Evolutionary conservation across 2,329 filamentous ascomycete genomes (phyloP).

Genomic region (Exophiala viscosa): DNA sequence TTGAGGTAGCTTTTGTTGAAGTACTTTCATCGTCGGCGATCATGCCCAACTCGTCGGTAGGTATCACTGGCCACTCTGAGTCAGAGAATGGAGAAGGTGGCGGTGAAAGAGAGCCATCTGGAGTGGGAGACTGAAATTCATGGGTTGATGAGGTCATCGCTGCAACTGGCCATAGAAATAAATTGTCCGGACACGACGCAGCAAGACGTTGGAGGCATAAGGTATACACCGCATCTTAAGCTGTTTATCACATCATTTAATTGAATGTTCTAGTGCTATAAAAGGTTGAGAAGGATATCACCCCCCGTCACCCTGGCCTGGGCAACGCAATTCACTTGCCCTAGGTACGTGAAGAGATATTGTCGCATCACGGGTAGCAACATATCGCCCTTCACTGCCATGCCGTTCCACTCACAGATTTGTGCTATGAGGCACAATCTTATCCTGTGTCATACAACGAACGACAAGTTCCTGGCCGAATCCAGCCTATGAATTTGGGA

Average conservation of each 20-base stretch:
- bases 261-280: too few relatives aligned
- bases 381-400: too few relatives aligned
- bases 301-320: too few relatives aligned
- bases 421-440: too few relatives aligned
- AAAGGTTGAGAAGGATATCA: too few relatives aligned
- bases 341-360: too few relatives aligned
- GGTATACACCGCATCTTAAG: not conserved
- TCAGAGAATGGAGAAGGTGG: slow-evolving; percentile 12
- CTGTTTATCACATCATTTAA: too few relatives aligned
- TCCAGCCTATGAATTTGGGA: not conserved
- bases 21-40: slow-evolving; percentile 14
- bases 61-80: slow-evolving; percentile 10
- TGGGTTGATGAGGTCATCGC: slow-evolving; percentile 10
- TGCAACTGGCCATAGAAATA: too few relatives aligned
- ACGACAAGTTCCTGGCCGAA: not conserved
- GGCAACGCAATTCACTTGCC: not conserved
- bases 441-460: too few relatives aligned
- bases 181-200: too few relatives aligned
- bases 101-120: slow-evolving; percentile 2
- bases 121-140: not conserved
- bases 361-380: too few relatives aligned
- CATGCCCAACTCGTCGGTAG: slow-evolving; percentile 21
- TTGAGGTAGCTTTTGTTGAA: not conserved
- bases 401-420: too few relatives aligned
- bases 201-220: not conserved